Evolutionary conservation across 805 yeast species (phyloP), one percentile per base, ranked within the genome.

Genomic region (Candida nemodendra): DNA sequence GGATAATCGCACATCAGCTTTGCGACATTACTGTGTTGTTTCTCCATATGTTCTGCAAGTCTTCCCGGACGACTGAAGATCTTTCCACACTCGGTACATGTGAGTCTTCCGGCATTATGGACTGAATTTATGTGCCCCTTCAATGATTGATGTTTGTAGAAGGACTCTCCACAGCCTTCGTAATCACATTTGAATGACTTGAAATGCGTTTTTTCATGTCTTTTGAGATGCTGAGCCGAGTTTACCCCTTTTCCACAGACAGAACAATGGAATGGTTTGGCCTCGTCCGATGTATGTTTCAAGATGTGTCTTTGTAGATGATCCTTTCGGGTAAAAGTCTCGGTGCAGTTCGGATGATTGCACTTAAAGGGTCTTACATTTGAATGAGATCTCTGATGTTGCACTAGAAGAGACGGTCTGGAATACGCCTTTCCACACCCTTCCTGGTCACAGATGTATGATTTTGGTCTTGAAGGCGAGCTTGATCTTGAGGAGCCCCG

Each of bases 131-230:
- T 63, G 60, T 93, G 97, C 32, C 82, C 83, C 36, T 85, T 71
- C 40, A 88, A 66, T 12, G 86, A 80, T 42, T 84, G 86, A 58
- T 83, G 87, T 48, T 83, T 84, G 53, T 79, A 75, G 53, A 88
- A 91, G 0, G 79, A 59, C 48, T 79, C 86, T 0, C 50, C 46
- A 54, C 99, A 93, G 2, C 69, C 76, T 17, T 72, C 81, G 47
- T 72, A 66, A 2, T 72, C 51, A 58, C 96, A 88, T 17, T 47
- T 43, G 51, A 80, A 81, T 1, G 87, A 75, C 46, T 73, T 71
- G 4, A 79, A 78, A 57, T 93, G 98, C 2, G 95, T 83, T 26
- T 76, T 72, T 61, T 82, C 88, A 59, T 93, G 99, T 36, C 96
- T 72, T 44, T 72, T 76, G 39, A 88, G 66, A 54, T 90, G 97